Conservation (phyloP, 371 early-diverging fungal genomes). For the Mucor sp. region DNA sequence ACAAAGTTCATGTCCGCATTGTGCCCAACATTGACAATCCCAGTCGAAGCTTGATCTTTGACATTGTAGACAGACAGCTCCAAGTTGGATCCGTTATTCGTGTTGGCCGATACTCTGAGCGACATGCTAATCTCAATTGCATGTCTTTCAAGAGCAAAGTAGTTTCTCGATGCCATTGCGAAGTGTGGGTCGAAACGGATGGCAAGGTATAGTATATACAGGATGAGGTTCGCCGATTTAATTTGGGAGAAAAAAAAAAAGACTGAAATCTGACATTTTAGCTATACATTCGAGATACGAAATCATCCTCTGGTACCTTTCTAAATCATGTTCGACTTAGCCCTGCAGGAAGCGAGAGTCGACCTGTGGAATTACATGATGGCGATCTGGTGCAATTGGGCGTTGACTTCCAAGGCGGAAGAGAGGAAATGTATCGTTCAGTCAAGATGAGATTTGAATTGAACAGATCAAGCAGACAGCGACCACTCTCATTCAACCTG, state of each 20-base stretch:
- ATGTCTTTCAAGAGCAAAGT: constrained; percentile 94
- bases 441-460: constrained; percentile 83
- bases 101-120: constrained; percentile 83
- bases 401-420: constrained; percentile 95
- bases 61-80: constrained; percentile 81
- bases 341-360: constrained; percentile 84
- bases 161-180: constrained; percentile 91
- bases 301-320: constrained; percentile 95
- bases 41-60: constrained; percentile 76
- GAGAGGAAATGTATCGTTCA: constrained; percentile 67
- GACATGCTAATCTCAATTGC: constrained; percentile 59
- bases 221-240: not conserved
- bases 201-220: constrained; percentile 63
- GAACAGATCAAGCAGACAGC: constrained; percentile 52
- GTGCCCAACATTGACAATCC: constrained; percentile 79
- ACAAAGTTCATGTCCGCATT: constrained; percentile 67
- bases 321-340: constrained; percentile 91
- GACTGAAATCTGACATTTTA: constrained; percentile 2
- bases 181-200: constrained; percentile 79
- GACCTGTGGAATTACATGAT: constrained; percentile 83
- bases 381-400: constrained; percentile 94
- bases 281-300: constrained; percentile 66
- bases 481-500: constrained; percentile 24
- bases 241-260: not conserved
- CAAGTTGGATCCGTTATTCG: constrained; percentile 71